Base-by-base conservation (phyloP, 805 yeast species). In the Saccharomycopsis amapae region DNA sequence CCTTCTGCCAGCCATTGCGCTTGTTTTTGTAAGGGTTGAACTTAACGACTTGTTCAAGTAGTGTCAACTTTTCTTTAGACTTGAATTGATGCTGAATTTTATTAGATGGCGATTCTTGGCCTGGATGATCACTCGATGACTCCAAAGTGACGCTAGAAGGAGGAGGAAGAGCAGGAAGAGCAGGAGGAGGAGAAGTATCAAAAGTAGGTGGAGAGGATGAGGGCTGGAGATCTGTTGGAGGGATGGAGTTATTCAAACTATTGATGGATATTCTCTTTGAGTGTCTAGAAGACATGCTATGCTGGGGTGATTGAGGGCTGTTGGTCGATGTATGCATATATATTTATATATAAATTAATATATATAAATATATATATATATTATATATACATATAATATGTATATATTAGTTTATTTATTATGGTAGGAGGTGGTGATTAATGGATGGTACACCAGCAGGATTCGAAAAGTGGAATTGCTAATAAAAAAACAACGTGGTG, bases 51-150 rank as follows among this genome's bases (percentile, higher is more conserved):
- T 50, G 51, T 32, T 50, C 31, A 13, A 50, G 37, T 12, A 50
- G 37, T 6, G 50, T 47, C 5, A 50, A 13, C 34, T 50, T 50
- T 24, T 50, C 53, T 24, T 46, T 45, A 12, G 42, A 25, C 19
- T 50, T 50, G 46, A 50, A 50, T 24, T 50, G 53, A 33, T 50
- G 53, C 26, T 50, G 53, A 4, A 47, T 50, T 28, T 50, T 50
- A 17, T 15, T 4, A 31, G 31, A 7, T 24, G 42, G 6, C 13
- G 15, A 25, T 19, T 23, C 22, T 25, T 23, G n/a, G 20, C 15
- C n/a, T 34, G 35, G 13, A 37, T 28, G 30, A 31, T 10, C 17
- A 31, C 6, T n/a, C 35, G 41, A 6, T 17, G 35, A 32, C 7
- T 7, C 15, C 5, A 6, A 15, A 20, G 20, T 15, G 2, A 17